Evolutionary conservation across 805 yeast species (phyloP), one percentile per base, ranked within the genome.

Genomic region (Ogataea ramenticola): DNA sequence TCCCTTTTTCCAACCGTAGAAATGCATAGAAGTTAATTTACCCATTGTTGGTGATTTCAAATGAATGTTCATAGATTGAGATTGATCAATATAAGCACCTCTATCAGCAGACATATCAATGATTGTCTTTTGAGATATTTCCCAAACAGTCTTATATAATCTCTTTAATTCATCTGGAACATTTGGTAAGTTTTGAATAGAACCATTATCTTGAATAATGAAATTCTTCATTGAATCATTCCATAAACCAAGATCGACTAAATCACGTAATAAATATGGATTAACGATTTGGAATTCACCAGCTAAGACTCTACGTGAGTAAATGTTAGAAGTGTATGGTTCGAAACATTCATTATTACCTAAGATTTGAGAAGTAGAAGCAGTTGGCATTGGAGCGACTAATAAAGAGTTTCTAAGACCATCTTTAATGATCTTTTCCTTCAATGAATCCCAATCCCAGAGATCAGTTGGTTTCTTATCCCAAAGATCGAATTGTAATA

Each of bases 1-100:
- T 49, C 99, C 99, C 72, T 86, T 88, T 75, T 88, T 87, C 99
- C 99, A 93, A 46, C 98, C 99, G 62, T 93, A 91, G 74, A 93
- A 93, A 66, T 93, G 99, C 97, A 93, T 93, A 48, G 91, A 80
- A 9, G 99, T 93, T 61, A 93, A 77, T 67, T 93, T 93, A 63
- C 96, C 96, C 96, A 91, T 87, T 10, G 98, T 91, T 53, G 98
- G 98, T 50, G 82, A 83, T 67, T 79, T 82, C 60, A 93, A 79
- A 68, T 89, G 93, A 56, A 93, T 84, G 67, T 91, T 93, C 74
- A 93, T 71, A 31, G 95, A 84, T 70, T 91, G 98, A 36, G 96
- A 87, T 70, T 93, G 99, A 64, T 84, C 91, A 61, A 85, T 80
- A 65, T 72, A 86, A 20, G 88, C 83, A 47, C 87, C 80, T 67